These are phyloP conservation scores for Boletellus ananiceps DNA, from an alignment of 768 basidiomycete genomes.

Conservation along the genomic window DNA sequence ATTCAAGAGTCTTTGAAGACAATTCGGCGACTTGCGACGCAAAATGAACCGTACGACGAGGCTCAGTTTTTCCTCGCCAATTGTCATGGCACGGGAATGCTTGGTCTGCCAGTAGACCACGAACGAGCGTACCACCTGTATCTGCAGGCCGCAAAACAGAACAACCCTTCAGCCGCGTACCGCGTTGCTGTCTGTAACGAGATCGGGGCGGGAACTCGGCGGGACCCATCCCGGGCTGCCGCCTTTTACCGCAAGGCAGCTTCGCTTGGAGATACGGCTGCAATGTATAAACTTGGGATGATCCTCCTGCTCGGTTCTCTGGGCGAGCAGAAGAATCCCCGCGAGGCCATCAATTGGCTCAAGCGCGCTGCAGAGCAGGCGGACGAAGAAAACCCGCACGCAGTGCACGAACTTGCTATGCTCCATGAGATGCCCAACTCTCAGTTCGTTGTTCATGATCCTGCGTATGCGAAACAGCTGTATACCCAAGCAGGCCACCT, in stretches of 20 bases:
- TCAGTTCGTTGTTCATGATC: constrained; percentile 71
- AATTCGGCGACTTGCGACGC: constrained; percentile 87
- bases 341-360: constrained; percentile 94
- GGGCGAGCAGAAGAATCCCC: constrained; percentile 76
- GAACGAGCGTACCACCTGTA: constrained; percentile 97
- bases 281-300: constrained; percentile 99
- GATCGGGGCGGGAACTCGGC: constrained; percentile 91
- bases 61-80: constrained; percentile 99
- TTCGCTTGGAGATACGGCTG: constrained; percentile 92
- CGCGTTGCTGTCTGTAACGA: constrained; percentile 99
- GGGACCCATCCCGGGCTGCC: constrained; percentile 83
- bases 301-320: constrained; percentile 83
- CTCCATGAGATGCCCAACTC: constrained; percentile 72
- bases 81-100: constrained; percentile 90
- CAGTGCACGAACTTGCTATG: constrained; percentile 90
- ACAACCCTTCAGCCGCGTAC: constrained; percentile 91
- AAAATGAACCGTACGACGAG: constrained; percentile 88
- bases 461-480: constrained; percentile 74
- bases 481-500: constrained; percentile 90
- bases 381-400: constrained; percentile 97
- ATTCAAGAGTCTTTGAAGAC: constrained; percentile 89
- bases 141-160: constrained; percentile 95
- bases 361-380: constrained; percentile 94
- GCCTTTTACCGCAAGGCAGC: constrained; percentile 97
- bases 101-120: constrained; percentile 96